These are phyloP conservation scores for Populus trichocarpa DNA, from an alignment of 441 rosid genomes.

Conservation along the genomic window DNA sequence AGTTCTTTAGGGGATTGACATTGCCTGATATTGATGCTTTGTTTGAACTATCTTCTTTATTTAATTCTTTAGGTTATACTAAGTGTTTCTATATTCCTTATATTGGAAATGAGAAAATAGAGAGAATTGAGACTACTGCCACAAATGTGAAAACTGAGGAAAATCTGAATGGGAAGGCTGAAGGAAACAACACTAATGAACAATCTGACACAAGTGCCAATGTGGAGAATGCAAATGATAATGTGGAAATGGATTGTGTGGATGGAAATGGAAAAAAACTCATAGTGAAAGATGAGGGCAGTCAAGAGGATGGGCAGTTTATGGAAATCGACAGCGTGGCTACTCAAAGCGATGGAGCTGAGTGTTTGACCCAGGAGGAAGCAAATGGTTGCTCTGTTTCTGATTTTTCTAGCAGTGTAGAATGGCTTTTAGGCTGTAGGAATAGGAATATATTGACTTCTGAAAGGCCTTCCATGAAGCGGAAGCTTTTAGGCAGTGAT, in stretches of 20 bases:
- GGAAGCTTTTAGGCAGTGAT: constrained; percentile 72
- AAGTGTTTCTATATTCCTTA: constrained; percentile 50
- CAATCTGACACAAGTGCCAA: not conserved
- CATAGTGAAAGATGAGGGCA: constrained; percentile 20
- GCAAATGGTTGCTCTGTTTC: constrained; percentile 28
- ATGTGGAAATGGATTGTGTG: constrained; percentile 12
- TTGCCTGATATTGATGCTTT: constrained; percentile 74
- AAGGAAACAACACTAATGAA: not conserved
- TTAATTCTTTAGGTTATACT: constrained; percentile 39
- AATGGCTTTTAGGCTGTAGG: constrained; percentile 90
- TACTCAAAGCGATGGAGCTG: constrained; percentile 8
- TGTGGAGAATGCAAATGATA: not conserved
- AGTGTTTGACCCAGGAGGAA: constrained; percentile 25
- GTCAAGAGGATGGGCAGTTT: constrained; percentile 30
- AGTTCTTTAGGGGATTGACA: constrained; percentile 67
- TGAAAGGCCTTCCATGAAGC: constrained; percentile 84
- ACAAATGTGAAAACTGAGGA: not conserved
- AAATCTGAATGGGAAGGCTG: not conserved
- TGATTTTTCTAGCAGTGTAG: constrained; percentile 43
- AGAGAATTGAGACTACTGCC: constrained; percentile 1
- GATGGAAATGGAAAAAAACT: constrained; percentile 16
- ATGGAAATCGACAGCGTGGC: constrained; percentile 40
- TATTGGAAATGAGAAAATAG: constrained; percentile 27
- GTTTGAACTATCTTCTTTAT: constrained; percentile 37
- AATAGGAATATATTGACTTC: constrained; percentile 73